Conservation (phyloP, 805 yeast genomes). For the Ogataea sp. region DNA sequence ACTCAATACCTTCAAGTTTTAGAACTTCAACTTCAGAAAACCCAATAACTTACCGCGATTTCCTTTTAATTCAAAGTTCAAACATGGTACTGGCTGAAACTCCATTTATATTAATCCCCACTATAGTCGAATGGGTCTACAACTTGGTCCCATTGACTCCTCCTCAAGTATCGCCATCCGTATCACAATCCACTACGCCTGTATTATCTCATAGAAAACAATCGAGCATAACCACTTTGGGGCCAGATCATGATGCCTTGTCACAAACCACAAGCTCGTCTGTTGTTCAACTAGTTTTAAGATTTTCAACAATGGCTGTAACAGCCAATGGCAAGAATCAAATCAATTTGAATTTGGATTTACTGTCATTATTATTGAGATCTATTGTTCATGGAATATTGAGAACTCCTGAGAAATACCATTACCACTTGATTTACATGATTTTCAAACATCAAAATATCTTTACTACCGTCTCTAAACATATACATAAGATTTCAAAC, state of each 20-base stretch:
- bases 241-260: constrained; percentile 8
- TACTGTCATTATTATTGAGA: constrained; percentile 51
- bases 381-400: constrained; percentile 44
- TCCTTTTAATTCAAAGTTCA: constrained; percentile 46
- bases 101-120: constrained; percentile 31
- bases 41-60: constrained; percentile 51
- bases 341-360: constrained; percentile 33
- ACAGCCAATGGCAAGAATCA: not conserved
- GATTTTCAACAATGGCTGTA: constrained; percentile 27
- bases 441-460: constrained; percentile 33
- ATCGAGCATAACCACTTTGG: constrained; percentile 5
- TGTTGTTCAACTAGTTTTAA: constrained; percentile 37
- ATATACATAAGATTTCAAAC: constrained; percentile 23
- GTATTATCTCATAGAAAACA: constrained; percentile 7
- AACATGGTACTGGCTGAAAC: constrained; percentile 29
- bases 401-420: constrained; percentile 38
- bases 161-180: not conserved
- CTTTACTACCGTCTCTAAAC: constrained; percentile 28
- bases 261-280: too few relatives aligned
- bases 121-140: constrained; percentile 51
- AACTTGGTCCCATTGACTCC: constrained; percentile 43
- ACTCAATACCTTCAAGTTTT: constrained; percentile 44
- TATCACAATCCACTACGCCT: constrained; percentile 4
- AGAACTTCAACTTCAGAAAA: constrained; percentile 20
- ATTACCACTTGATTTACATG: constrained; percentile 46